Base-by-base conservation (phyloP, 139 green algal genomes). In the Closterium sp. region DNA sequence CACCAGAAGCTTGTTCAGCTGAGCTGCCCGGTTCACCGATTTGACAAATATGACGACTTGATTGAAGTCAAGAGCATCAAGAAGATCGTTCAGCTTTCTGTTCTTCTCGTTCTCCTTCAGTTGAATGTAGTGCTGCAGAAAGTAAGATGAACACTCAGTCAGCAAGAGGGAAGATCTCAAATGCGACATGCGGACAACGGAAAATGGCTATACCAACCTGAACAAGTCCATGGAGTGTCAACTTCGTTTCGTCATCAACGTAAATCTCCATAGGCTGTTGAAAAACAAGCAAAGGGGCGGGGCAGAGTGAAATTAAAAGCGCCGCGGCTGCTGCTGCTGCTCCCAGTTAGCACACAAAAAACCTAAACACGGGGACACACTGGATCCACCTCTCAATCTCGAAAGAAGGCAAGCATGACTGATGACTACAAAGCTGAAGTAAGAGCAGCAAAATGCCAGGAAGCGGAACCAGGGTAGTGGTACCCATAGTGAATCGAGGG, bases 21-120 rank as follows among this genome's bases (percentile, higher is more conserved):
- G 96, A 85, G 96, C 96, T 32, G 91, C 92, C 4, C 95, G 84
- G 33, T 36, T 34, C 2, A 96, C 93, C 25, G 85, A 94, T 91
- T 95, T 95, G 81, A 96, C 95, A 86, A 96, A 96, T 81, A 96
- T 96, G 34, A 96, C 95, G n/a, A 96, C 94, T 96, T 99, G 98
- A 94, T 99, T 99, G 96, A 99, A 99, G 94, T 99, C 98, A 4
- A 99, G 96, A 0, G 97, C 96, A 93, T 99, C 98, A 92, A 99
- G 96, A 89, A 99, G 95, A 93, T 99, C 98, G 93, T 98, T 99
- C 19, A 99, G 97, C 96, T 99, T 99, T 34, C 98, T 94, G 96
- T 99, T 99, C 96, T 99, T 99, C 95, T 98, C 97, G 31, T 97
- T 95, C 96, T 99, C 98, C 38, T 98, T 96, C 94, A 99, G 95